Evolutionary conservation across 2,329 filamentous ascomycete genomes (phyloP), one percentile per base, ranked within the genome.

Genomic region (Cladobotryum protrusum): DNA sequence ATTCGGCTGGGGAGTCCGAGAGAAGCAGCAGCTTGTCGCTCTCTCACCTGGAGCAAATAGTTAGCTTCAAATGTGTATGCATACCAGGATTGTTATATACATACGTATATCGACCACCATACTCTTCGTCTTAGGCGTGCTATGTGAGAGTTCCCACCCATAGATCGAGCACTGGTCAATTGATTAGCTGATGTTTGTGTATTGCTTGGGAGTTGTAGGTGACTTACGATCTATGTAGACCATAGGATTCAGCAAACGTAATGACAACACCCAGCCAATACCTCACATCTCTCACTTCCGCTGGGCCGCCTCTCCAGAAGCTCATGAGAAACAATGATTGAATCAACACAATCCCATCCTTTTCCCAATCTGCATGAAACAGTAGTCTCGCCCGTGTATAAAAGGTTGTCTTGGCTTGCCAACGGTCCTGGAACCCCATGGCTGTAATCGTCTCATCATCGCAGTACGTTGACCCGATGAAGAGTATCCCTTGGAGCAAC

Each of bases 31-130:
- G 66, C 65, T 48, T 70, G 67, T 20, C 67, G 54, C 44, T 70
- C 67, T 7, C 67, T 60, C 2, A 69, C 66, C 62, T 69, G 14
- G 1, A 18, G 34, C 4, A 17, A 3, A 18, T 34, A 14, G 45
- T 57, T 24, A 55, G 53, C 37, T 33, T 15, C 11, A n/a, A 35
- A 5, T 5, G 9, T 19, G 12, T 29, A n/a, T 37, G 6, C 6
- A 29, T 29, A 29, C 24, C 24, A 29, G 11, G 24, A 29, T 29
- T 2, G 6, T 8, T 8, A 9, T 37, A 14, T 9, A 37, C 74
- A 64, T 43, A 76, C 67, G 48, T 79, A 78, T 7, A 78, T 69
- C 5, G 74, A 73, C 76, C 76, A 79, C 74, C 76, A 79, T 6
- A 79, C 71, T 5, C 75, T 59, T 49, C 72, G 69, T 56, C 73